These are phyloP conservation scores for Trichoderma polysporum DNA, from an alignment of 2,329 filamentous ascomycete species.

Conservation along the genomic window DNA sequence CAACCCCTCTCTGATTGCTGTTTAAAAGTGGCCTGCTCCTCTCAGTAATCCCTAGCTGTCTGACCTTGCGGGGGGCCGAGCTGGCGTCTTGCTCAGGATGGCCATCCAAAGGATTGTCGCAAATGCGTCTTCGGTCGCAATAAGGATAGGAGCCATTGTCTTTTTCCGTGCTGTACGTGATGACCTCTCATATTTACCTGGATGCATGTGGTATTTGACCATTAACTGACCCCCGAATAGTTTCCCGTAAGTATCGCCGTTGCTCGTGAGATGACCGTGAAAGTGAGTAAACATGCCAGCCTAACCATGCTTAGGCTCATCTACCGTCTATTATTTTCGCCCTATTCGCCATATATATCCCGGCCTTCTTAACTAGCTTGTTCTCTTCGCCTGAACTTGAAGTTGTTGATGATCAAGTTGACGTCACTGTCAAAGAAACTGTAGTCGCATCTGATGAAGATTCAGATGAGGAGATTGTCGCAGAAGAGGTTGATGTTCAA, in stretches of 20 bases:
- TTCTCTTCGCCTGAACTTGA: constrained; percentile 56
- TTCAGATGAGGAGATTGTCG: constrained; percentile 37
- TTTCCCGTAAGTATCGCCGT: constrained; percentile 36
- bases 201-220: background rate
- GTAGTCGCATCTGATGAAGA: constrained; percentile 32
- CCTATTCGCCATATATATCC: constrained; percentile 64
- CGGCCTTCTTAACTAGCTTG: constrained; percentile 61
- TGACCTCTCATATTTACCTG: background rate
- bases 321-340: constrained; percentile 57
- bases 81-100: constrained; percentile 26
- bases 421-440: constrained; percentile 54
- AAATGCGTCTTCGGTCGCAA: constrained; percentile 37
- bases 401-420: constrained; percentile 60
- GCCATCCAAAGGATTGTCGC: constrained; percentile 34
- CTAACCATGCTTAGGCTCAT: constrained; percentile 34
- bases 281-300: constrained; percentile 12
- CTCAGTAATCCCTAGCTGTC: background rate
- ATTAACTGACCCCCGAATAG: constrained; percentile 28
- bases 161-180: constrained; percentile 40
- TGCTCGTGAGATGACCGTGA: background rate
- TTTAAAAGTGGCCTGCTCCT: background rate
- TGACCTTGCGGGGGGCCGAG: background rate
- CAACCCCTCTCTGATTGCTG: background rate
- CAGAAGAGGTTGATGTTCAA: constrained; percentile 58
- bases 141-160: constrained; percentile 38